Evolutionary conservation across 306 rosid genomes (phyloP), one percentile per base, ranked within the genome.

Genomic region (Cicer bijugum): DNA sequence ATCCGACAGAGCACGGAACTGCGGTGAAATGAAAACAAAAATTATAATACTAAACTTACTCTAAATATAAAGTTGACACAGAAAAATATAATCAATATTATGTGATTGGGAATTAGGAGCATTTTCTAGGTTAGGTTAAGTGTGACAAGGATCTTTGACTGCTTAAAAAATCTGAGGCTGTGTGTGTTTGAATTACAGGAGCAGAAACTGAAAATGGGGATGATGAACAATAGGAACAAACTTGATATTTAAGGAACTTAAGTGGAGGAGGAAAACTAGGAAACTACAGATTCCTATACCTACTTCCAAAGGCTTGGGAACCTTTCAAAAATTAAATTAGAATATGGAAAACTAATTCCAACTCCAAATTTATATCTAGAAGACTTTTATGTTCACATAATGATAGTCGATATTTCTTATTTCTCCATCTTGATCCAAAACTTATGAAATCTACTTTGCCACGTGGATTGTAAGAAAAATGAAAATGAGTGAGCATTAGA

Each of bases 1-100:
- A 78, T 90, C 98, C 6, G 98, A 89, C 53, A 93, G 77, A 59
- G 98, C 96, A 83, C 89, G 78, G 69, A 93, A 93, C 97, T 93
- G 86, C 50, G 5, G 64, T 76, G 62, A 74, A 70, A 46, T 44
- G 68, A 33, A 58, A 17, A 80, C 7, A 48, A 70, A 38, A 12
- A 28, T 69, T 60, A 66, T 17, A 8, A 42, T 17, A 28, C 63
- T 42, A 78, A 50, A 46, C 12, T 14, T 56, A 47, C 33, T 80
- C 56, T 19, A 35, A 15, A 55, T 33, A 35, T 44, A 62, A 12
- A 46, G 35, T 39, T 47, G 23, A 4, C 12, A 16, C 8, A 16
- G 61, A 16, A 75, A 74, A 64, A 35, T 58, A 35, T 68, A 56
- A 68, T 16, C 19, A 45, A 20, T 56, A 42, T 45, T 57, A 57